Evolutionary conservation across 805 yeast genomes (phyloP), one percentile per base, ranked within the genome.

Genomic region (Brettanomyces sp.): DNA sequence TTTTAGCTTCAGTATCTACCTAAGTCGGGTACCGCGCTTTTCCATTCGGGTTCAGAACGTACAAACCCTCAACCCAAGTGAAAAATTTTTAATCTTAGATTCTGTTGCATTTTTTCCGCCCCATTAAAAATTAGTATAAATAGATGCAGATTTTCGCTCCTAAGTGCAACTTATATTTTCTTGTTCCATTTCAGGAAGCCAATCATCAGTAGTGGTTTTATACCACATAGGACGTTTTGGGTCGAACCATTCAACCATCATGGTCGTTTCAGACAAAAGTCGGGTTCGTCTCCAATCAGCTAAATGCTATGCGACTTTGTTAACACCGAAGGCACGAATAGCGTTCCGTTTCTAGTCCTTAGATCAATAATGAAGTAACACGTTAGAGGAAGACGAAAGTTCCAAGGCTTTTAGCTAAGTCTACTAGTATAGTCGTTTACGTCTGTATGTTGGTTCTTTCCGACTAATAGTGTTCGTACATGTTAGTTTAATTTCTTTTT

Each of bases 291-390:
- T 54, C 52, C 57, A 51, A 55, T 74, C 80, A 80, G 86, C 86
- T 80, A 79, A 78, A 80, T 75, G 73, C 65, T 52, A 68, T 69
- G 65, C 80, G 86, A 80, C 85, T 77, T 68, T 73, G 70, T 76
- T 76, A 80, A 80, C 86, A 80, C 79, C 72, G 71, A 65, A 73
- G 85, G 67, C 80, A 80, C 85, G 80, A 73, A 70, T 66, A 70
- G 67, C 71, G 75, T 79, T 80, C 76, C 85, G 85, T 80, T 79
- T 79, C 74, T 79, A 81, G 84, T 76, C 76, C 82, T 80, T 80
- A 80, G 84, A 80, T 65, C 58, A 58, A 67, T 28, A 48, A 54
- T 57, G 25, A 38, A 39, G 33, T 25, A 49, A 56, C 62, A 64
- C 65, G 69, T 59, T 59, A 62, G 69, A 67, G 64, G 58, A 52